Conservation (phyloP, 208 protist genomes). For the Leishmania tropica region DNA sequence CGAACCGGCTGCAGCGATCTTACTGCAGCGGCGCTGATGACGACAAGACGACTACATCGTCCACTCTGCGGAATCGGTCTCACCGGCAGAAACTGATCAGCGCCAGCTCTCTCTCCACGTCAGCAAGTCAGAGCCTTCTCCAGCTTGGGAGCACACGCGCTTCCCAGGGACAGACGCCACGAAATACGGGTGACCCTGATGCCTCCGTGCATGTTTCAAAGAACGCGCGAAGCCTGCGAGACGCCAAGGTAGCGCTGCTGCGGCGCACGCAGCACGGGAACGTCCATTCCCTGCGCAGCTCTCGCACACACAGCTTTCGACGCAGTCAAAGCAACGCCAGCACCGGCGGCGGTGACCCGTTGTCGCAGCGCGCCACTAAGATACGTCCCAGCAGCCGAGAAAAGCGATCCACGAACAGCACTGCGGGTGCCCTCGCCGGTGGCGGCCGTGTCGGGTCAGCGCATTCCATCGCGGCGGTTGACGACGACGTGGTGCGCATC, state of each 20-base stretch:
- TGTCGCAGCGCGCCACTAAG: constrained; percentile 7
- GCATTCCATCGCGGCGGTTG: constrained; percentile 4
- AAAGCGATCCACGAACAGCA: constrained; percentile 1
- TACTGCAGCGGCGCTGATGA: constrained; percentile 11
- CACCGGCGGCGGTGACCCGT: not conserved
- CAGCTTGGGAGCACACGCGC: constrained; percentile 9
- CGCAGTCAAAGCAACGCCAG: constrained; percentile 22
- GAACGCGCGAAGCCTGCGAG: constrained; percentile 20
- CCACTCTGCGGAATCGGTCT: not conserved
- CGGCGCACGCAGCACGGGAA: constrained; percentile 17
- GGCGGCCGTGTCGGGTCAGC: constrained; percentile 5
- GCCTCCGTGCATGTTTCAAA: not conserved
- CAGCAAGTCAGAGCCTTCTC: constrained; percentile 19
- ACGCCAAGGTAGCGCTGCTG: constrained; percentile 34
- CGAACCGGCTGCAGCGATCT: constrained; percentile 17
- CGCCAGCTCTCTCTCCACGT: constrained; percentile 20
- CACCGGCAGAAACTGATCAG: not conserved
- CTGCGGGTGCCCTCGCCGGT: too few species aligned
- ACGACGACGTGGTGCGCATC: constrained; percentile 21
- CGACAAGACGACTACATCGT: not conserved
- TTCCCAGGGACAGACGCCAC: constrained; percentile 3
- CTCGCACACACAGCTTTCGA: constrained; percentile 21
- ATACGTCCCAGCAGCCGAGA: constrained; percentile 11
- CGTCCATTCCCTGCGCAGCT: constrained; percentile 15
- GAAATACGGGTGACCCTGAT: constrained; percentile 2